Conservation (phyloP, 352 stramenopile species). For the Pythium oligandrum region DNA sequence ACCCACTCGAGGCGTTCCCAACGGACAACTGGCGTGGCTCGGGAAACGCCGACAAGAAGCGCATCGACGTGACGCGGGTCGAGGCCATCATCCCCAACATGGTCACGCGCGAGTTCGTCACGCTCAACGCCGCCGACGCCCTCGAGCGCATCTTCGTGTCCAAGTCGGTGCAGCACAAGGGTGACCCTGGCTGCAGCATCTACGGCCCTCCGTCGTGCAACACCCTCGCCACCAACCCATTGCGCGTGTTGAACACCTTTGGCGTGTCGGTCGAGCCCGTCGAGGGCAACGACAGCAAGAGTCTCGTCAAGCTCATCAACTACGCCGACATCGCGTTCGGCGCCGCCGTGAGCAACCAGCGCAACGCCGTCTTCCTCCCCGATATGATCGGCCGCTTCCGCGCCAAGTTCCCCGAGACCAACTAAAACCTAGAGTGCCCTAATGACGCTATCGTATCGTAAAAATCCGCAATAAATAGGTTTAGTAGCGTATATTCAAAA, state of each 20-base stretch:
- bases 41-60: not conserved
- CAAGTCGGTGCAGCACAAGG: constrained; percentile 8
- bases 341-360: constrained; percentile 2
- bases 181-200: constrained; percentile 15
- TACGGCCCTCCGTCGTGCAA: constrained; percentile 18
- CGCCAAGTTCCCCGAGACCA: constrained; percentile 5
- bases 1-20: constrained; percentile 4
- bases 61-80: not conserved
- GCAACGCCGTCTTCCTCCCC: constrained; percentile 10
- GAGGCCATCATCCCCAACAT: not conserved
- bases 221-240: constrained; percentile 6
- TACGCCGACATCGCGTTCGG: constrained; percentile 19
- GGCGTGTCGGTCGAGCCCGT: constrained; percentile 14
- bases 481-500: no score
- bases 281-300: constrained; percentile 13
- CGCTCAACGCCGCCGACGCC: not conserved
- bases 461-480: no score
- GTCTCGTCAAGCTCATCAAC: constrained; percentile 21
- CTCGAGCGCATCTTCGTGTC: constrained; percentile 1
- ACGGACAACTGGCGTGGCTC: not conserved
- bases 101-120: not conserved
- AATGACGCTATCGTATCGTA: no score
- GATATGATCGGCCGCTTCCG: constrained; percentile 11
- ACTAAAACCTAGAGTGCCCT: no score
- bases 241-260: constrained; percentile 18